phyloP scores from a whole-genome alignment of 2,329 filamentous ascomycete species.

The Fusarium nematophilum region DNA sequence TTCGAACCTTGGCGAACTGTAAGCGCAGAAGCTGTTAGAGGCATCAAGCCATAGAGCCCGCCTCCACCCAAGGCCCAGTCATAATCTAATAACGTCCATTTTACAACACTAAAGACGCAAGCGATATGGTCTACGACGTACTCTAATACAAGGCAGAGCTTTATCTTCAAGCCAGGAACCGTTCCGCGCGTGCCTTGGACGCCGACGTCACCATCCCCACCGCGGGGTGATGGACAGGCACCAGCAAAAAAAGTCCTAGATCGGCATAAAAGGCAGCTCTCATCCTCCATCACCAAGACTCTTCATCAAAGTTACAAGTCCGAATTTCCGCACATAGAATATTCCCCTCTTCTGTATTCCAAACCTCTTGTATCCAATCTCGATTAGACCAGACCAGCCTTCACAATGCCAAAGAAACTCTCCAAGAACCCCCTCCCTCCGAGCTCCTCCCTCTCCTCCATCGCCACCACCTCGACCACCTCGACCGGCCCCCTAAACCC shows the following conservation, averaged over 20 bases:
- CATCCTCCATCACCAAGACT: constrained; percentile 18
- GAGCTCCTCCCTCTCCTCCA: constrained; percentile 35
- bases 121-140: too few species aligned
- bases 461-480: constrained; percentile 40
- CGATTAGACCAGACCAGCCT: not conserved
- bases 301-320: constrained; percentile 4
- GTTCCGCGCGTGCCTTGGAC: constrained; percentile 4
- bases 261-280: constrained; percentile 8
- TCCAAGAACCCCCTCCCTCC: constrained; percentile 43
- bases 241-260: constrained; percentile 17
- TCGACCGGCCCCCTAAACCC: constrained; percentile 52
- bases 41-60: too few species aligned
- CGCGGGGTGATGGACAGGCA: constrained; percentile 9
- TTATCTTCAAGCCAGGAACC: too few species aligned
- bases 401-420: constrained; percentile 49
- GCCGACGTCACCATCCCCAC: constrained; percentile 24
- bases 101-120: too few species aligned
- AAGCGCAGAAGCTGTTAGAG: too few species aligned
- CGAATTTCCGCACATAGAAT: not conserved
- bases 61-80: too few species aligned
- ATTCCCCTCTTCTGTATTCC: not conserved
- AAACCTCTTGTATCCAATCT: not conserved
- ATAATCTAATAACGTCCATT: too few species aligned
- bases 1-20: too few species aligned
- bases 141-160: too few species aligned